Conservation (phyloP, 1,284 basidiomycete genomes). For the Agaricales sp. region DNA sequence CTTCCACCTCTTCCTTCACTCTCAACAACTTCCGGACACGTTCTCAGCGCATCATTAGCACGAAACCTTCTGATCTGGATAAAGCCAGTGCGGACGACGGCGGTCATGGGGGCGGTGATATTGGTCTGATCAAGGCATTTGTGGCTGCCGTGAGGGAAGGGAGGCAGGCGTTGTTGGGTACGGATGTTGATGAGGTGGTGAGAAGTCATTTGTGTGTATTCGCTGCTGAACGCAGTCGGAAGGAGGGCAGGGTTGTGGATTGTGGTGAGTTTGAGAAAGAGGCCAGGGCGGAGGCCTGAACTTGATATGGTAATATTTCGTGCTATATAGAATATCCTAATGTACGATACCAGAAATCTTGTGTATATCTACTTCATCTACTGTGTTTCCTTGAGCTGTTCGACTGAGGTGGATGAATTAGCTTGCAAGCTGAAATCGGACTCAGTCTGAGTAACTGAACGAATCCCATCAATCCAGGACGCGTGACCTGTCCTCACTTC, state of each 20-base stretch:
- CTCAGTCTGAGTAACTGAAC: no score
- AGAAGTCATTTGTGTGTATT: slow-evolving; percentile 77
- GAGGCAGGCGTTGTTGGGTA: slow-evolving; percentile 54
- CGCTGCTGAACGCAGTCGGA: slow-evolving; percentile 71
- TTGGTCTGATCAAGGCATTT: slow-evolving; percentile 62
- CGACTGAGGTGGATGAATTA: no score
- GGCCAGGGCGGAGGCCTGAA: not conserved
- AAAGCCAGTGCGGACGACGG: slow-evolving; percentile 39
- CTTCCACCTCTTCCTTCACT: slow-evolving; percentile 46
- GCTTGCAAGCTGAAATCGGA: no score
- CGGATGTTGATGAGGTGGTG: slow-evolving; percentile 57
- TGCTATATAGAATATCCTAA: no score
- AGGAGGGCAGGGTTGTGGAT: slow-evolving; percentile 56
- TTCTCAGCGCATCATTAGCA: slow-evolving; percentile 38
- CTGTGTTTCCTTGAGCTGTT: no score
- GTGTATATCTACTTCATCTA: no score
- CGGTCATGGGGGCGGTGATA: slow-evolving; percentile 75
- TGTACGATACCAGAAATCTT: no score
- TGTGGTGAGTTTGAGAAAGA: slow-evolving; percentile 45
- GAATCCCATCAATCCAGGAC: no score
- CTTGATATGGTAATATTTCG: no score
- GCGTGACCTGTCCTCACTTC: no score
- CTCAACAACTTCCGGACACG: slow-evolving; percentile 66
- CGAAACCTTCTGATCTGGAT: not conserved
- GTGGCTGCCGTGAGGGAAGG: slow-evolving; percentile 58